phyloP scores from a whole-genome alignment of 345 rosid species.

The Erodium maritimum region DNA sequence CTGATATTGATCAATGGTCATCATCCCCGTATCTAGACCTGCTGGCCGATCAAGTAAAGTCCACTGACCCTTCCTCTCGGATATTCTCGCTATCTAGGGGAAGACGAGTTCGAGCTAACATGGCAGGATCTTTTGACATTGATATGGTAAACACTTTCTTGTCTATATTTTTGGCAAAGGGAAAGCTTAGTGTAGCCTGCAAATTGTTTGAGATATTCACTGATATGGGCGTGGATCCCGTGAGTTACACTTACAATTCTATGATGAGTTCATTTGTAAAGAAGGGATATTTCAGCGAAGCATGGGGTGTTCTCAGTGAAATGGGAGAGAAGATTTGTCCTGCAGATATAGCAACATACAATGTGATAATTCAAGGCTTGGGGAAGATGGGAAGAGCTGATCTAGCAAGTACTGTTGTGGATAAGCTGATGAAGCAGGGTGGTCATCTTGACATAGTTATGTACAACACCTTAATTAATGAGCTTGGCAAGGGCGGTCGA shows the following conservation, averaged over 20 bases:
- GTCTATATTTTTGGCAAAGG: constrained; percentile 72
- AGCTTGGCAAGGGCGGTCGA: constrained; percentile 70
- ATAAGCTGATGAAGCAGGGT: constrained; percentile 58
- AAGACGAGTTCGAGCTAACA: constrained; percentile 42
- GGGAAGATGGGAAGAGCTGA: constrained; percentile 88
- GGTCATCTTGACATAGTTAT: constrained; percentile 77
- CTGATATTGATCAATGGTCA: constrained; percentile 34
- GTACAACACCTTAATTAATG: constrained; percentile 85
- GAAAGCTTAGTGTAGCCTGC: constrained; percentile 82
- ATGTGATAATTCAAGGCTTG: constrained; percentile 69
- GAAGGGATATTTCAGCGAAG: constrained; percentile 65
- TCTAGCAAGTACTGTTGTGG: constrained; percentile 58
- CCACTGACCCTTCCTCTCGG: constrained; percentile 18
- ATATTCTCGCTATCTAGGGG: constrained; percentile 46
- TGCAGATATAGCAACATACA: constrained; percentile 69
- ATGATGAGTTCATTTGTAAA: constrained; percentile 82
- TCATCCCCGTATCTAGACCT: constrained; percentile 82
- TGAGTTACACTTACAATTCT: constrained; percentile 69
- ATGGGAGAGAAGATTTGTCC: constrained; percentile 64
- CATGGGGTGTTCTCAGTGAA: constrained; percentile 52
- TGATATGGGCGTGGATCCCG: constrained; percentile 45
- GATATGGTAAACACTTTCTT: constrained; percentile 79
- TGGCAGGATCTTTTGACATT: constrained; percentile 43
- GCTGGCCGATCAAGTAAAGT: constrained; percentile 43
- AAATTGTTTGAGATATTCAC: constrained; percentile 77